Conservation (phyloP, 2,329 filamentous ascomycete genomes). For the Paramyrothecium sp. region DNA sequence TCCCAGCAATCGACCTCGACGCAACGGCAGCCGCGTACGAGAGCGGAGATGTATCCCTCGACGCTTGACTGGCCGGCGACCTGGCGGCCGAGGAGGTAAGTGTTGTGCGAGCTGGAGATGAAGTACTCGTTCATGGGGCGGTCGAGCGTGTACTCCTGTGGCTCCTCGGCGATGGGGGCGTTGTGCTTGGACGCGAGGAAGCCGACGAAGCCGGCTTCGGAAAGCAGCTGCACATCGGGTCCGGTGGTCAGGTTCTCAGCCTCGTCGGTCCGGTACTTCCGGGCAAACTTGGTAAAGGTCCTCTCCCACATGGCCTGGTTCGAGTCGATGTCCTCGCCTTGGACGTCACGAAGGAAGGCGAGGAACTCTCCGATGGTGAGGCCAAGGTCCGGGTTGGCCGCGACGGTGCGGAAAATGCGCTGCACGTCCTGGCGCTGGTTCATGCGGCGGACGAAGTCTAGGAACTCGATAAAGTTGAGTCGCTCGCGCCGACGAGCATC, state of each 20-base stretch:
- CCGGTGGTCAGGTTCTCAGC: slow-evolving; percentile 39
- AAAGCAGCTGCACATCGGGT: slow-evolving; percentile 59
- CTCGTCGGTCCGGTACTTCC: slow-evolving; percentile 52
- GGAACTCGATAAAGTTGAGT: slow-evolving; percentile 79
- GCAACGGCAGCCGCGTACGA: slow-evolving; percentile 88
- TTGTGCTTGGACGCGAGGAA: slow-evolving; percentile 77
- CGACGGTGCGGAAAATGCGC: slow-evolving; percentile 65
- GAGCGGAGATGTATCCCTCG: slow-evolving; percentile 88
- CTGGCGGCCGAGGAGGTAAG: slow-evolving; percentile 89
- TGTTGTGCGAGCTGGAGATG: slow-evolving; percentile 98
- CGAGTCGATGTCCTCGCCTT: slow-evolving; percentile 72
- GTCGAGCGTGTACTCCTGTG: slow-evolving; percentile 65
- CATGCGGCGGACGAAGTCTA: slow-evolving; percentile 77
- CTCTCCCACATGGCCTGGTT: slow-evolving; percentile 67
- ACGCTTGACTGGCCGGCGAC: slow-evolving; percentile 88
- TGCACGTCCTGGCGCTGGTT: slow-evolving; percentile 82
- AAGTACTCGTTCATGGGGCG: slow-evolving; percentile 94
- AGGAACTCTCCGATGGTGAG: slow-evolving; percentile 75
- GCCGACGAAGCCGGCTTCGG: slow-evolving; percentile 72
- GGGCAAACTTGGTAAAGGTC: slow-evolving; percentile 69
- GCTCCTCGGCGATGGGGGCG: slow-evolving; percentile 59
- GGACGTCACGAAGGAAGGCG: slow-evolving; percentile 68
- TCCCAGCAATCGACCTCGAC: slow-evolving; percentile 99
- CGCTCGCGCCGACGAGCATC: slow-evolving; percentile 63
- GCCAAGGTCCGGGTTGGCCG: slow-evolving; percentile 57